These are phyloP conservation scores for Musa troglodytarum DNA, from an alignment of 176 grass and related monocot species.

Conservation along the genomic window DNA sequence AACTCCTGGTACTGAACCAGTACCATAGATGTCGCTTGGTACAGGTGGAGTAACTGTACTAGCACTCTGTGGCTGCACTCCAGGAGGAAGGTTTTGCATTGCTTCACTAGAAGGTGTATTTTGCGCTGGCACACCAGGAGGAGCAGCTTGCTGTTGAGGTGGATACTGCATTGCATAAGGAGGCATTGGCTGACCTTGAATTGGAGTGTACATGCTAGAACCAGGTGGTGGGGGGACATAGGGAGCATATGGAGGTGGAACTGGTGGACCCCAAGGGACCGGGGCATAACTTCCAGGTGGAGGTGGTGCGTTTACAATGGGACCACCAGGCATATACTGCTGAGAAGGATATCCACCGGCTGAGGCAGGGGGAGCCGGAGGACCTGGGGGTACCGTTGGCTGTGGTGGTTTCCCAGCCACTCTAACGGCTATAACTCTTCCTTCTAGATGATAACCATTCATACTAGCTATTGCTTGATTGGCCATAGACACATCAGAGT, in stretches of 20 bases:
- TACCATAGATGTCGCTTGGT: slow-evolving; percentile 42
- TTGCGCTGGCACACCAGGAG: slow-evolving; percentile 48
- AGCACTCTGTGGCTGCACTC: slow-evolving; percentile 45
- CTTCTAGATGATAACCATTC: slow-evolving; percentile 83
- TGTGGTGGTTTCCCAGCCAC: slow-evolving; percentile 74
- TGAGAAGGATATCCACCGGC: slow-evolving; percentile 57
- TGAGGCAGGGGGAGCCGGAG: slow-evolving; percentile 18
- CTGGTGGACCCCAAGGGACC: slow-evolving; percentile 56
- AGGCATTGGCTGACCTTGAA: slow-evolving; percentile 39
- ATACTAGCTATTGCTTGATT: slow-evolving; percentile 70
- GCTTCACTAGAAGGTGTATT: slow-evolving; percentile 32
- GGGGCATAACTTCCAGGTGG: slow-evolving; percentile 78
- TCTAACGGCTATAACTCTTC: slow-evolving; percentile 73
- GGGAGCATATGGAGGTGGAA: slow-evolving; percentile 51
- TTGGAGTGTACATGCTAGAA: slow-evolving; percentile 46
- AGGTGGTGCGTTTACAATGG: slow-evolving; percentile 31
- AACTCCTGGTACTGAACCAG: slow-evolving; percentile 33
- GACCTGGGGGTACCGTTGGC: slow-evolving; percentile 25
- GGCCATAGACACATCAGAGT: slow-evolving; percentile 79
- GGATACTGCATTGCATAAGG: slow-evolving; percentile 53
- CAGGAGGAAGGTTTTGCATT: slow-evolving; percentile 42
- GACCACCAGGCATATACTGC: slow-evolving; percentile 48
- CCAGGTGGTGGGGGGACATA: slow-evolving; percentile 67
- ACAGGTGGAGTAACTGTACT: slow-evolving; percentile 38
- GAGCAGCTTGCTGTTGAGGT: slow-evolving; percentile 42